These are phyloP conservation scores for Crithidia bombi DNA, from an alignment of 208 protist genomes.

Conservation along the genomic window DNA sequence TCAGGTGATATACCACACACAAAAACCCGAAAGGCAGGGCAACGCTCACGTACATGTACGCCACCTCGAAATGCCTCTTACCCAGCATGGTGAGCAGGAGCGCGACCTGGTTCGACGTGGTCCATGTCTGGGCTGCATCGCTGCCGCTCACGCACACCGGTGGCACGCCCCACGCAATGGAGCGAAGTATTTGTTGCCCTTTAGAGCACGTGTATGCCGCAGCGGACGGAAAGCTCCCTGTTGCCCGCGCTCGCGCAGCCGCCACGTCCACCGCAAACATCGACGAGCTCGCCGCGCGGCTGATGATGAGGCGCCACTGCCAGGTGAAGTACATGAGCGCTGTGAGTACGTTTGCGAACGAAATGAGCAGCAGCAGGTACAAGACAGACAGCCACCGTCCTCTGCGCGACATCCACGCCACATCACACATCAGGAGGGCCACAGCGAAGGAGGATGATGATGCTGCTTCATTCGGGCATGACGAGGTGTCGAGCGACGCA, in stretches of 20 bases:
- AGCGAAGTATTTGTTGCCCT: slow-evolving; percentile 1
- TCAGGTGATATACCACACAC: slow-evolving; percentile 4
- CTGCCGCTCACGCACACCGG: slow-evolving; percentile 2
- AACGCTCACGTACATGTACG: slow-evolving; percentile 32
- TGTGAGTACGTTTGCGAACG: slow-evolving; percentile 5
- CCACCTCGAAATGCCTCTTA: slow-evolving; percentile 11
- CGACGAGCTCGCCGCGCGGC: slow-evolving; percentile 8
- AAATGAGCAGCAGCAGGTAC: slow-evolving; percentile 18
- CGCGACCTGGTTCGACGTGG: slow-evolving; percentile 14
- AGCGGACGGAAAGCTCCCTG: background rate
- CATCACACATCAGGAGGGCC: too few species aligned
- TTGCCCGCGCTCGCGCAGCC: background rate
- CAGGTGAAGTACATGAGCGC: slow-evolving; percentile 27
- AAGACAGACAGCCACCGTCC: background rate
- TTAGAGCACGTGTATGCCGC: slow-evolving; percentile 15
- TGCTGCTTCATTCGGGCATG: too few species aligned
- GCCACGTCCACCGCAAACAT: slow-evolving; percentile 24
- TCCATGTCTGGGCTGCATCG: slow-evolving; percentile 3
- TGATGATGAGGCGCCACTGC: slow-evolving; percentile 22
- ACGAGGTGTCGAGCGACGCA: background rate
- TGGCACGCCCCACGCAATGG: slow-evolving; percentile 8
- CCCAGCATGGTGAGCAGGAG: slow-evolving; percentile 31
- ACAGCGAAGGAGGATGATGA: background rate
- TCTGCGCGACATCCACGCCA: background rate
- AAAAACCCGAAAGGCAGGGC: slow-evolving; percentile 22